Evolutionary conservation across 345 rosid genomes (phyloP).

Genomic region (Anacardium occidentale): DNA sequence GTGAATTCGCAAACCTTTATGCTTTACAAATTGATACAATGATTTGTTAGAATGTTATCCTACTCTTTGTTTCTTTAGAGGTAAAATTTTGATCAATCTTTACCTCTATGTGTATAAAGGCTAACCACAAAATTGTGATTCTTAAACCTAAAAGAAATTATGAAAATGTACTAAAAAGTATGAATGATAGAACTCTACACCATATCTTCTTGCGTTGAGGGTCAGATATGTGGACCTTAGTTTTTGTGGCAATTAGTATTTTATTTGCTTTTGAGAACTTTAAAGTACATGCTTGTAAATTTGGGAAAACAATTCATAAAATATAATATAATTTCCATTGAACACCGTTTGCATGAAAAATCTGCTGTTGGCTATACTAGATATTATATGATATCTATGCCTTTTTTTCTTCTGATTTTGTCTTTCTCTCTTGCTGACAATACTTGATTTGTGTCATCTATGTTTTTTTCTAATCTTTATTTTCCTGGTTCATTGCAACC

Average conservation of each 20-base stretch:
- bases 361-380: neutral
- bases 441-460: neutral
- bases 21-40: neutral
- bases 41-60: neutral
- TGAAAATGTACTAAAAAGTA: neutral
- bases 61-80: neutral
- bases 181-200: neutral
- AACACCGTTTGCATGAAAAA: neutral
- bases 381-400: neutral
- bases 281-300: neutral
- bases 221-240: neutral
- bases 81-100: neutral
- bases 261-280: neutral
- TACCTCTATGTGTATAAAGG: neutral
- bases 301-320: neutral
- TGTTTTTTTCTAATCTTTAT: neutral
- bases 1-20: constrained; percentile 30
- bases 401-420: neutral
- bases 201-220: neutral
- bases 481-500: too few species aligned
- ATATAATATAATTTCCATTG: neutral
- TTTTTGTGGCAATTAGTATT: neutral
- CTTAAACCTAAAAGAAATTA: neutral
- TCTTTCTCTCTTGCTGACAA: neutral
- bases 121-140: neutral